phyloP scores from a whole-genome alignment of 306 rosid genomes.

The Benincasa hispida region DNA sequence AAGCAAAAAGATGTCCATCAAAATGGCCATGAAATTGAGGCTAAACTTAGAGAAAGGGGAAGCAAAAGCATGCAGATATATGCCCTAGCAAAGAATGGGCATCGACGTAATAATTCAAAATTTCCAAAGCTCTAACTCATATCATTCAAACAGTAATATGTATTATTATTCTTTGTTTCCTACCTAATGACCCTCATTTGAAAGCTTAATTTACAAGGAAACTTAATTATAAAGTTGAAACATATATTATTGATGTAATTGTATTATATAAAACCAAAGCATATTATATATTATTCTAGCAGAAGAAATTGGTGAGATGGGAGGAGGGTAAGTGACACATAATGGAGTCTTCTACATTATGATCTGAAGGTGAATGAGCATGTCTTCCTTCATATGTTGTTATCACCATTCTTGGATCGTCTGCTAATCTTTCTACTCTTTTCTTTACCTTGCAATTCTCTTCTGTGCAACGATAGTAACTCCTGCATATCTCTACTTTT shows the following conservation, averaged over 20 bases:
- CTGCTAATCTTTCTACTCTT: neutral
- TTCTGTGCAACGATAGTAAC: conserved; percentile 2
- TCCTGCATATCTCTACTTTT: neutral
- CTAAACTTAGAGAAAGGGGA: too few relatives aligned
- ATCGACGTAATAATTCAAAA: neutral
- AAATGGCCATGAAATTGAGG: too few relatives aligned
- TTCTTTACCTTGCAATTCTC: conserved; percentile 2
- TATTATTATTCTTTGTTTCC: neutral
- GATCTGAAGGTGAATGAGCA: neutral
- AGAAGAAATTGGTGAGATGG: neutral
- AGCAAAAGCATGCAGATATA: neutral
- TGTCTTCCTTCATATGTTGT: conserved; percentile 8
- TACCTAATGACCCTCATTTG: neutral
- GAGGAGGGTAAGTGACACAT: neutral
- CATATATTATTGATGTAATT: neutral
- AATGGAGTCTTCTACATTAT: neutral
- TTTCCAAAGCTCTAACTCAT: neutral
- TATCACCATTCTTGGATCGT: conserved; percentile 5
- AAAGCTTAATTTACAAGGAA: neutral
- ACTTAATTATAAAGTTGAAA: neutral
- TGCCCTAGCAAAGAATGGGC: neutral
- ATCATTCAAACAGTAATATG: neutral
- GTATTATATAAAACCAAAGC: neutral
- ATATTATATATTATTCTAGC: neutral
- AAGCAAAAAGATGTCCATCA: too few relatives aligned